These are phyloP conservation scores for Capsicum rhomboideum DNA, from an alignment of 257 asterid species.

Conservation along the genomic window DNA sequence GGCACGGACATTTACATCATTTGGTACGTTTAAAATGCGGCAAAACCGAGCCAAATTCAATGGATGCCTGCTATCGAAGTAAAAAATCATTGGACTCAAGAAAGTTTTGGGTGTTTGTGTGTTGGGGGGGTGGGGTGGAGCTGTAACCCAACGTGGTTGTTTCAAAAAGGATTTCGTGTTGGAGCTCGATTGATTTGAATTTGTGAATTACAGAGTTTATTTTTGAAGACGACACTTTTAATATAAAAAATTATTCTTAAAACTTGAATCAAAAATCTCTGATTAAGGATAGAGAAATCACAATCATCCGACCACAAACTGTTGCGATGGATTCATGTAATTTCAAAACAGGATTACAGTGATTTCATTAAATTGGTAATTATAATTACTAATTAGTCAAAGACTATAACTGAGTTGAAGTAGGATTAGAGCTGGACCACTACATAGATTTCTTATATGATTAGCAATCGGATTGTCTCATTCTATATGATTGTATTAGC, in stretches of 20 bases:
- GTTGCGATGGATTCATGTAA: background rate
- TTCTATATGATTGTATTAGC: background rate
- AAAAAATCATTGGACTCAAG: background rate
- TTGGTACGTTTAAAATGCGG: background rate
- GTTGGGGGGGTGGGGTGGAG: no score
- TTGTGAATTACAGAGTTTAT: no score
- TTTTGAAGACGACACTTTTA: no score
- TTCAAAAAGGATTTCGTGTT: no score
- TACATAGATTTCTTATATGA: background rate
- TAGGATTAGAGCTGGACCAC: background rate
- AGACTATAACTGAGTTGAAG: background rate
- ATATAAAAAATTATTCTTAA: no score
- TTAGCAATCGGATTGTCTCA: background rate
- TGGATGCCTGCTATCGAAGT: background rate
- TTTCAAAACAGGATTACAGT: background rate
- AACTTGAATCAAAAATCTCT: no score
- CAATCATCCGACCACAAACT: no score
- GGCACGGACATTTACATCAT: background rate
- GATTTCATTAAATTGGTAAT: background rate
- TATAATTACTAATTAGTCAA: no score
- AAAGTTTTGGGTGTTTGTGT: background rate
- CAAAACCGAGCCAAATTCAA: background rate
- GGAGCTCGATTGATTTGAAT: no score
- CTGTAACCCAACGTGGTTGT: no score
- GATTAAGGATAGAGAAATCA: no score